Conservation (phyloP, 768 basidiomycete genomes). For the Rhizopogon rudus region DNA sequence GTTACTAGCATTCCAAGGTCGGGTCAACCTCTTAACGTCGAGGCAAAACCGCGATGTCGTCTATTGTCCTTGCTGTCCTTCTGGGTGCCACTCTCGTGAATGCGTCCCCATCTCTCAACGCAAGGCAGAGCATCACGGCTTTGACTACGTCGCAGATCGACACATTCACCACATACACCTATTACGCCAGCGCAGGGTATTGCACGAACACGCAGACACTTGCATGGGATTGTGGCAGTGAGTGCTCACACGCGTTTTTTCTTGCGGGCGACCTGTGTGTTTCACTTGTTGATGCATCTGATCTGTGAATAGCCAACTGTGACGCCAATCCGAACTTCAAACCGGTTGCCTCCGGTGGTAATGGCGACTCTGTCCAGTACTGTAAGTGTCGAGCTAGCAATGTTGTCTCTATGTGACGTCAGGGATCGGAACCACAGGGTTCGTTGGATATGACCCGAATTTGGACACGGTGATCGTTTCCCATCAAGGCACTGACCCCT, state of each 20-base stretch:
- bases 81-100: constrained; percentile 9
- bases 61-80: constrained; percentile 11
- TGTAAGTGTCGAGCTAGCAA: constrained; percentile 24
- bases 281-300: not conserved
- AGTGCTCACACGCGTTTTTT: constrained; percentile 9
- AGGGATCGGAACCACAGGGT: constrained; percentile 31
- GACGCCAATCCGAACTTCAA: constrained; percentile 42
- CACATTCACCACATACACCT: constrained; percentile 42
- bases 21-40: not conserved
- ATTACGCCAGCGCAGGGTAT: constrained; percentile 47
- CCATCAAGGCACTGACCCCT: constrained; percentile 32
- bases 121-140: constrained; percentile 35
- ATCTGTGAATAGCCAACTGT: constrained; percentile 35
- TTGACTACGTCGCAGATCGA: constrained; percentile 37
- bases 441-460: constrained; percentile 45
- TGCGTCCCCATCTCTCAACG: constrained; percentile 20
- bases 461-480: constrained; percentile 31
- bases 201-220: constrained; percentile 39
- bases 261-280: too few relatives aligned
- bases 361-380: constrained; percentile 37
- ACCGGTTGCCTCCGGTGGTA: constrained; percentile 44
- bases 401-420: not conserved
- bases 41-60: constrained; percentile 10
- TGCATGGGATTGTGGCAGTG: constrained; percentile 54
- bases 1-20: not conserved